Base-by-base conservation (phyloP, 1,139 yeast genomes). In the Yamadazyma kanchanaburiensis region DNA sequence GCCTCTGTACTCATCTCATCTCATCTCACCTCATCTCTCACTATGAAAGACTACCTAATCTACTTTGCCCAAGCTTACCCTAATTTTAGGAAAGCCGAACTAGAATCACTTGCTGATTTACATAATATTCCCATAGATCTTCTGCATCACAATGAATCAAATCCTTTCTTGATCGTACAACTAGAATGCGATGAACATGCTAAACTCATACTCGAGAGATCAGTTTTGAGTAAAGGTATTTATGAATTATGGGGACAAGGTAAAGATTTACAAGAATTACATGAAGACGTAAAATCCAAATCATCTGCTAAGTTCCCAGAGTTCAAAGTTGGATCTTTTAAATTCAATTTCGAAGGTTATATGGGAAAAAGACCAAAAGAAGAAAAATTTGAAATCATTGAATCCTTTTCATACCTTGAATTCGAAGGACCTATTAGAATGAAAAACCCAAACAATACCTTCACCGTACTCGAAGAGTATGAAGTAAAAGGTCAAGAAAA, bases 161-260 rank as follows among this genome's bases (percentile, higher is more conserved):
- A 64, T 20, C 98, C 98, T 1, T 89, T 87, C 49, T 49, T 89
- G 39, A 60, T 77, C 4, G 80, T 89, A 1, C 70, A 77, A 16
- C 59, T 91, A 24, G 73, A 73, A 17, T 60, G 61, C 39, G 94
- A 83, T 44, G 71, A 70, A n/a, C 74, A 75, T 29, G 97, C 97
- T 1, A 47, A 51, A 12, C 63, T 70, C 27, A 67, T 88, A 46
- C 64, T 89, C 23, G 60, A 66, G 28, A 62, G 96, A 38, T 75
- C 95, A 1, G 70, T 91, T 10, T 58, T 91, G 28, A 69, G 82
- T 6, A 71, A 80, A 40, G 88, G 87, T 0, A 78, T 89, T 15
- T 91, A 86, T 50, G 96, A 89, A 49, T 61, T 87, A 8, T 88
- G 94, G 84, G 95, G 95, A 2, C 58, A 66, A 24, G 96, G 94